Base-by-base conservation (phyloP, 2,329 filamentous ascomycete genomes). In the Ciborinia camelliae region DNA sequence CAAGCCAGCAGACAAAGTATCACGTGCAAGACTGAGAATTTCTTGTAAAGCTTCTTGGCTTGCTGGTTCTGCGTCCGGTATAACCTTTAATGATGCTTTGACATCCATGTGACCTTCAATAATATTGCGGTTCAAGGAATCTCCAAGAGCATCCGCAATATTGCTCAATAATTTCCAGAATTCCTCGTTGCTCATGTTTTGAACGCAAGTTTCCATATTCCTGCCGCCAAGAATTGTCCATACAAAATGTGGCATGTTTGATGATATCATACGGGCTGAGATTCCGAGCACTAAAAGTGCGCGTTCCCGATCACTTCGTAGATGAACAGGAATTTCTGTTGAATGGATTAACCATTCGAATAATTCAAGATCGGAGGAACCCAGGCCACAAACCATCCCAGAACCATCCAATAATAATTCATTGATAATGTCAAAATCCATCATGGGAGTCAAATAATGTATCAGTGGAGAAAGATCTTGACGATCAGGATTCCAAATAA, bases 211-310 rank as follows among this genome's bases (percentile, higher is more conserved):
- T 43, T 43, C n/a, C 18, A 43, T 15, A 30, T 43, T 15, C 15
- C 28, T 43, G 1, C 39, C 7, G 5, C 14, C 15, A n/a, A 43
- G 37, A 2, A 6, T 4, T n/a, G 8, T 15, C 26, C 9, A 26
- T 14, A n/a, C 1, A 32, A 26, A 18, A 4, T 14, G 12, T 20
- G 18, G 9, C 26, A 57, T 43, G 30, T 15, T 3, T 5, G 1
- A 1, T 23, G n/a, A 6, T 1, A 1, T 15, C 5, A 20, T 12
- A 0, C 12, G 0, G 4, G 15, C 37, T 3, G n/a, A n/a, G n/a
- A 52, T 4, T 52, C 0, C 12, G 7, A 28, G 15, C 37, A 43
- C n/a, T 15, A 54, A 2, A 18, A 39, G 14, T 39, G 52, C 14
- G 14, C 32, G 52, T 26, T 54, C 32, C 2, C 14, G 52, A 4